These are phyloP conservation scores for Phycomyces blakesleeanus DNA, from an alignment of 192 early-diverging fungal species.

Conservation along the genomic window DNA sequence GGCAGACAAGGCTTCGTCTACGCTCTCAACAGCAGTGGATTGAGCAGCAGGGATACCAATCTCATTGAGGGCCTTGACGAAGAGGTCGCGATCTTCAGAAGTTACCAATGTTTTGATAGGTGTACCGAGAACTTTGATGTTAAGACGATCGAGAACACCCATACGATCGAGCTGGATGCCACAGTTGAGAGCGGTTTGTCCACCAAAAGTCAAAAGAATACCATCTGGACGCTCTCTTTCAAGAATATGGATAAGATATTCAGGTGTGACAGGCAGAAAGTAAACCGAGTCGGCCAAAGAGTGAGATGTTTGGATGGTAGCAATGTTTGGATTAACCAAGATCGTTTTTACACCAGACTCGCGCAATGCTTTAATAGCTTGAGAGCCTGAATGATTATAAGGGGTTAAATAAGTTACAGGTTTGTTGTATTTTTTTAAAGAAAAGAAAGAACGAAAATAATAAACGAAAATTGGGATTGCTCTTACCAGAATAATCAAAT, in stretches of 20 bases:
- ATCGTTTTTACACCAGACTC: slow-evolving; percentile 91
- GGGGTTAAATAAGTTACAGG: background rate
- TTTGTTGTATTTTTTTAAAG: slow-evolving; percentile 1
- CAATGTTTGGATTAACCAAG: slow-evolving; percentile 99
- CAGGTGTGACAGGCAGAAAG: slow-evolving; percentile 91
- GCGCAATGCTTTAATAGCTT: slow-evolving; percentile 96
- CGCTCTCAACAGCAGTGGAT: slow-evolving; percentile 83
- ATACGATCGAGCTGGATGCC: slow-evolving; percentile 84
- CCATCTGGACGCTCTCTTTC: slow-evolving; percentile 94
- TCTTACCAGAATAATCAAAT: slow-evolving; percentile 95
- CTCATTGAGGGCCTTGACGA: slow-evolving; percentile 84
- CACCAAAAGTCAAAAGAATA: slow-evolving; percentile 94
- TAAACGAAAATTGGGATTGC: no score
- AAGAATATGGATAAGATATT: slow-evolving; percentile 89
- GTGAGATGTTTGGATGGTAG: slow-evolving; percentile 95
- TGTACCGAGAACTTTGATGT: slow-evolving; percentile 92
- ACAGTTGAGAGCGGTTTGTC: slow-evolving; percentile 94
- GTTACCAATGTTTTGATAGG: slow-evolving; percentile 89
- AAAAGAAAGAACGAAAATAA: no score
- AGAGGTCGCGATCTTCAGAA: slow-evolving; percentile 93
- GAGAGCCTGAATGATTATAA: slow-evolving; percentile 57
- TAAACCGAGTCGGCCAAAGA: slow-evolving; percentile 92
- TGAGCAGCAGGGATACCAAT: slow-evolving; percentile 86
- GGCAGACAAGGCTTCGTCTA: slow-evolving; percentile 82
- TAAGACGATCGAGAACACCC: slow-evolving; percentile 75